Base-by-base conservation (phyloP, 176 grass and related monocot genomes). In the Alloteropsis semialata region DNA sequence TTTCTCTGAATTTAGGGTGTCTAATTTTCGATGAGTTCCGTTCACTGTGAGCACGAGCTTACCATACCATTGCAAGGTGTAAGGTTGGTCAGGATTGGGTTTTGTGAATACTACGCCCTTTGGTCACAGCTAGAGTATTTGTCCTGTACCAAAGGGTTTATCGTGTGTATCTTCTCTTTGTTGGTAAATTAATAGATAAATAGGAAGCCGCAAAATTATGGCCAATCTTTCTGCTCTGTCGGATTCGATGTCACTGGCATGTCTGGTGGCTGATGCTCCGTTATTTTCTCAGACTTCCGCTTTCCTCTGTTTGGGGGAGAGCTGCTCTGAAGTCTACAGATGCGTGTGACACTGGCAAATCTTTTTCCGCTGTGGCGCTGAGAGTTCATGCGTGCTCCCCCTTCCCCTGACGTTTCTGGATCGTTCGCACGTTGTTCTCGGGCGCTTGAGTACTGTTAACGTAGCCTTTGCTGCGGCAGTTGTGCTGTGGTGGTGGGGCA, bases 1-100 rank as follows among this genome's bases (percentile, higher is more conserved):
- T 78, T 60, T n/a, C n/a, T n/a, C n/a, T 56, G 14, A 24, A 75
- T 14, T 53, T 88, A 78, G 51, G 78, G 32, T 77, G 42, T 82
- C 50, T 72, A 64, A 66, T 81, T 37, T 74, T 24, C 12, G 24
- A 58, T 66, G 21, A 6, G n/a, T 55, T 45, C 8, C 27, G 29
- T 49, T 38, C 17, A 6, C 33, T 50, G 25, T 51, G 6, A 6
- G 32, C 37, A 30, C 15, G 30, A 53, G 18, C 10, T 53, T 74
- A 22, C 10, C 13, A 39, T 56, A 18, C 51, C 25, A 25, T 25
- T 22, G 43, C 38, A 16, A 53, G 78, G 45, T 80, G 43, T 50
- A 36, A 49, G 17, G 37, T 60, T 60, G 29, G 17, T 73, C 57
- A 12, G 22, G 24, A 29, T 19, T 49, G 9, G 51, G 15, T 0